Base-by-base conservation (phyloP, 2,329 filamentous ascomycete species). In the Hypoxylon sp. region DNA sequence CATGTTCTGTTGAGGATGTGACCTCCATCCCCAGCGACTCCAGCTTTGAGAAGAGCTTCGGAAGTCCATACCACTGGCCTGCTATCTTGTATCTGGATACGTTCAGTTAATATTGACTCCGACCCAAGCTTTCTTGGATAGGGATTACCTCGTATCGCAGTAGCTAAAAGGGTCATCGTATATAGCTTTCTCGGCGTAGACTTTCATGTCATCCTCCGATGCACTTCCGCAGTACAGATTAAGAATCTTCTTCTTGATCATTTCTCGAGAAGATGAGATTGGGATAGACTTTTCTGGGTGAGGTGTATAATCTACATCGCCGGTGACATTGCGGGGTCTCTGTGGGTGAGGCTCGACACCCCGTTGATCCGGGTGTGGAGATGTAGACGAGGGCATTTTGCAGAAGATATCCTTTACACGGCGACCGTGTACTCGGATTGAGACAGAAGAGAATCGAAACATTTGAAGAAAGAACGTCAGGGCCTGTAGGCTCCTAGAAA, bases 111-210 rank as follows among this genome's bases (percentile, higher is more conserved):
- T 14, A n/a, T 14, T 39, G 35, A n/a, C 14, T 17, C 14, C 4
- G 11, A 39, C 35, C 6, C n/a, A 39, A 6, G 14, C 4, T n/a
- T 2, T 17, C 5, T 39, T 39, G 35, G 5, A 39, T 29, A 17
- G n/a, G 11, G 14, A 3, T 26, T 83, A 84, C 56, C 83, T 73
- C 0, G 81, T 84, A 72, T 86, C 83, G 70, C 82, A 85, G 69
- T 83, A 85, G 66, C 81, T 83, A 73, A 80, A 83, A 1, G 82
- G 81, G 69, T 85, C 83, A 59, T 85, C 83, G 67, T 85, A 84
- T 24, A 85, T 75, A 1, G 81, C 77, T 54, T 83, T 78, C 46
- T 80, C 77, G 2, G 81, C 81, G 68, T 85, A 86, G 1, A 85
- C 83, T 47, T 78, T 75, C 81, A 86, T 85, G 67, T 86, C 82